phyloP scores from a whole-genome alignment of 1,139 yeast genomes.

The Saccharomyces hybrid region DNA sequence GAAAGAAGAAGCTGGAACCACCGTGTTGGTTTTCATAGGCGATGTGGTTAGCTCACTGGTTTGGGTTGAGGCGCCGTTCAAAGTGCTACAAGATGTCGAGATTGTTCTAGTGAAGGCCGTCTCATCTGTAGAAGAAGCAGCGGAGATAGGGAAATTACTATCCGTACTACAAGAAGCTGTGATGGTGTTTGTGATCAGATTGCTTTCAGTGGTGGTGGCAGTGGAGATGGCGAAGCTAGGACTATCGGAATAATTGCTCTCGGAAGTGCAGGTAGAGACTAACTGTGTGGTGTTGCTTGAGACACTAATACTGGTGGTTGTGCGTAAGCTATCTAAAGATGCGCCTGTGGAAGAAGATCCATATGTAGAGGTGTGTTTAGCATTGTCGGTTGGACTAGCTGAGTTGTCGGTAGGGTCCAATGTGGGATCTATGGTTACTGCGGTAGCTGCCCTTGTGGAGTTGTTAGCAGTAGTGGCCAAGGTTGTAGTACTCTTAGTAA shows the following conservation, averaged over 20 bases:
- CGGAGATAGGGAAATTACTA: not conserved
- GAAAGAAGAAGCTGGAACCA: not conserved
- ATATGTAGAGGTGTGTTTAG: not conserved
- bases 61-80: not conserved
- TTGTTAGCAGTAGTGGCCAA: not conserved
- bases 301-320: not conserved
- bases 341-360: not conserved
- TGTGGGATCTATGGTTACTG: not conserved
- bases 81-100: not conserved
- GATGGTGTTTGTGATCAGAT: not conserved
- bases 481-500: not conserved
- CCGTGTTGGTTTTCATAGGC: not conserved
- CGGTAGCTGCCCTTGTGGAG: not conserved
- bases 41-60: not conserved
- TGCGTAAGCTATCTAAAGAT: not conserved
- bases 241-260: not conserved
- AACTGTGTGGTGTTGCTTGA: not conserved
- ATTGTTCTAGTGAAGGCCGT: not conserved
- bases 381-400: not conserved
- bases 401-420: not conserved
- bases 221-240: not conserved
- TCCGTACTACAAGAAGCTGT: not conserved
- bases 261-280: not conserved
- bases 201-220: not conserved
- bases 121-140: not conserved